Evolutionary conservation across 2,329 filamentous ascomycete genomes (phyloP).

Genomic region (Xylaria polymorpha): DNA sequence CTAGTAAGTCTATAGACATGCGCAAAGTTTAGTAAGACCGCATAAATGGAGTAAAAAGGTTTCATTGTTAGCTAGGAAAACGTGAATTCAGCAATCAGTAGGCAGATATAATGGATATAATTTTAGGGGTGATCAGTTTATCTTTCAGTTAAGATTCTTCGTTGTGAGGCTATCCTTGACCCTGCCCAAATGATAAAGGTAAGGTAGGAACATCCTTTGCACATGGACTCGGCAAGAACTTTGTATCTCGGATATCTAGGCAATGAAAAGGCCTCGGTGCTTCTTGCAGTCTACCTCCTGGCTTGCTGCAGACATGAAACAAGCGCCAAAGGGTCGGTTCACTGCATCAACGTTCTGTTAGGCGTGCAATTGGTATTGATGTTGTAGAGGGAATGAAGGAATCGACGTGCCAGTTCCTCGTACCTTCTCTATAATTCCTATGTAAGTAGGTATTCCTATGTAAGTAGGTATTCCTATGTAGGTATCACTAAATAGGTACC

Average conservation of each 20-base stretch:
- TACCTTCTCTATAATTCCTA: neutral
- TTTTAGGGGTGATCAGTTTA: conserved; percentile 23
- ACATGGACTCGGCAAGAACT: conserved; percentile 10
- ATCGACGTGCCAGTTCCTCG: neutral
- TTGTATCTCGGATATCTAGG: neutral
- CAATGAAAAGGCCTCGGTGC: conserved; percentile 7
- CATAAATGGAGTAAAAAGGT: conserved; percentile 26
- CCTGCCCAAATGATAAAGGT: conserved; percentile 1
- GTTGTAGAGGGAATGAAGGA: neutral
- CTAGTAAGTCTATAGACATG: conserved; percentile 23
- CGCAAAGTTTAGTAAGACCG: conserved; percentile 20
- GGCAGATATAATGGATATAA: conserved; percentile 27
- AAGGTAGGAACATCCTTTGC: neutral
- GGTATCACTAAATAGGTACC: too few relatives aligned
- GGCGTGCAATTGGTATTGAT: neutral
- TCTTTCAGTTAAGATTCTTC: conserved; percentile 10
- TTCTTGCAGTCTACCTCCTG: conserved; percentile 12
- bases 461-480: too few relatives aligned
- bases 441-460: too few relatives aligned
- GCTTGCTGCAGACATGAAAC: conserved; percentile 13
- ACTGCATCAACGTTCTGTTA: neutral
- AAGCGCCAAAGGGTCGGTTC: neutral
- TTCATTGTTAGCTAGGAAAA: conserved; percentile 19
- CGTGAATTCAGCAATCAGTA: conserved; percentile 10
- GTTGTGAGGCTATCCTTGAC: neutral